These are phyloP conservation scores for Juncus inflexus DNA, from an alignment of 176 grass and related monocot species.

Conservation along the genomic window DNA sequence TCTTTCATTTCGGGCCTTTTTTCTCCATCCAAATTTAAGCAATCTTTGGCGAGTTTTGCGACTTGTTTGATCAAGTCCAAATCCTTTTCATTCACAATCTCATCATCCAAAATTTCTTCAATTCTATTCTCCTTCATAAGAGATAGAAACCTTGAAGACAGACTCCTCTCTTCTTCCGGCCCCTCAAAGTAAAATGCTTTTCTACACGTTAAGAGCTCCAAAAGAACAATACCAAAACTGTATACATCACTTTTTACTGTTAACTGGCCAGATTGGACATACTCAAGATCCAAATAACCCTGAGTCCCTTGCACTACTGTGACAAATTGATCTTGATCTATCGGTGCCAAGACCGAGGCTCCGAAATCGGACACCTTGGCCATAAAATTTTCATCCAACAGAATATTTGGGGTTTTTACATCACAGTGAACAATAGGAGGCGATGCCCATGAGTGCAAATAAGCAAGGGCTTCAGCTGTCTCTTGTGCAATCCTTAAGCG, in stretches of 20 bases:
- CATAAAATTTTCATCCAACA: slow-evolving; percentile 39
- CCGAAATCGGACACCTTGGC: slow-evolving; percentile 56
- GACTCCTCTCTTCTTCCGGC: slow-evolving; percentile 33
- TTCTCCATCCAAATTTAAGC: slow-evolving; percentile 38
- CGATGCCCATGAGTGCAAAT: slow-evolving; percentile 51
- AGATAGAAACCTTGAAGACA: slow-evolving; percentile 33
- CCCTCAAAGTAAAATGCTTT: slow-evolving; percentile 38
- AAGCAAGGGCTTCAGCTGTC: slow-evolving; percentile 50
- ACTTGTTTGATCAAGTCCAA: slow-evolving; percentile 32
- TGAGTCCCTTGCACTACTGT: slow-evolving; percentile 52
- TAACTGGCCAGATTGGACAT: slow-evolving; percentile 35
- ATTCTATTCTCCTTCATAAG: slow-evolving; percentile 33
- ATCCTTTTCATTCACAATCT: slow-evolving; percentile 30
- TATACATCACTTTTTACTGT: slow-evolving; percentile 60
- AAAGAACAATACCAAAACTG: slow-evolving; percentile 51
- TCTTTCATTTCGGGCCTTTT: slow-evolving; percentile 43
- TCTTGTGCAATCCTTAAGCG: slow-evolving; percentile 47
- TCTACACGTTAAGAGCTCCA: slow-evolving; percentile 43
- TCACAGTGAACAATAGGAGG: slow-evolving; percentile 54
- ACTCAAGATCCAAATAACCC: slow-evolving; percentile 57
- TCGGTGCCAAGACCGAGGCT: slow-evolving; percentile 36
- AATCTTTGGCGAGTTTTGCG: slow-evolving; percentile 40
- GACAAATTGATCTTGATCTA: slow-evolving; percentile 39
- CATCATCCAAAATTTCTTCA: slow-evolving; percentile 40
- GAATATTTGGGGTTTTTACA: slow-evolving; percentile 55